phyloP scores from a whole-genome alignment of 2,329 filamentous ascomycete species.

The Colletotrichum sp. region DNA sequence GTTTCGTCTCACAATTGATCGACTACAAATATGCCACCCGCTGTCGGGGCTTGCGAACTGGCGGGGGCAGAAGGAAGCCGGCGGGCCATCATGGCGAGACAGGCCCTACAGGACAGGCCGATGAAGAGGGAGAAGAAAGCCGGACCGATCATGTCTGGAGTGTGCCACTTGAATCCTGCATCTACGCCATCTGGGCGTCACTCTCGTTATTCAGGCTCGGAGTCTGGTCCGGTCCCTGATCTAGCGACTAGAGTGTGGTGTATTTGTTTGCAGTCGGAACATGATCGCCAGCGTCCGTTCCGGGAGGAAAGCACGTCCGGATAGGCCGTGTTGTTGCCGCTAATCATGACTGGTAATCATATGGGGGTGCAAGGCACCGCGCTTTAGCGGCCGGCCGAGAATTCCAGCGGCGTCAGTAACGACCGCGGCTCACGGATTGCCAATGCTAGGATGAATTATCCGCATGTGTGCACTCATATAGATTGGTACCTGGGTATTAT shows the following conservation, averaged over 20 bases:
- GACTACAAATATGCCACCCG: slow-evolving; percentile 2
- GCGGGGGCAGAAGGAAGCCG: slow-evolving; percentile 11
- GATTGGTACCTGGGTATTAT: background rate
- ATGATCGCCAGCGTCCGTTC: background rate
- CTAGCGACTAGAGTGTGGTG: background rate
- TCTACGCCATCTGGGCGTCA: background rate
- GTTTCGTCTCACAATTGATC: slow-evolving; percentile 9
- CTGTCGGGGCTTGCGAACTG: slow-evolving; percentile 17
- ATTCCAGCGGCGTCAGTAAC: slow-evolving; percentile 8
- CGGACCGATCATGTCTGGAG: background rate
- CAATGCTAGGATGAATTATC: background rate
- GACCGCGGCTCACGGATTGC: background rate
- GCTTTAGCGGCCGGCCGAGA: background rate
- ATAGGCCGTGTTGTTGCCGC: background rate
- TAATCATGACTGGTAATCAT: background rate
- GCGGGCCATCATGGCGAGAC: background rate
- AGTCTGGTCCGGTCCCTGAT: slow-evolving; percentile 1
- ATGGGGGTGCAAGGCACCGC: background rate
- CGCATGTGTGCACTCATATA: background rate
- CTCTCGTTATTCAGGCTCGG: background rate
- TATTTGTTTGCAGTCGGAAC: background rate
- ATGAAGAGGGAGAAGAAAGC: background rate
- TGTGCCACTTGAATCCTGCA: background rate
- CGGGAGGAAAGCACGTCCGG: background rate
- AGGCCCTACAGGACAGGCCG: background rate